Conservation (phyloP, 1,284 basidiomycete species). For the Tausonia pullulans region DNA sequence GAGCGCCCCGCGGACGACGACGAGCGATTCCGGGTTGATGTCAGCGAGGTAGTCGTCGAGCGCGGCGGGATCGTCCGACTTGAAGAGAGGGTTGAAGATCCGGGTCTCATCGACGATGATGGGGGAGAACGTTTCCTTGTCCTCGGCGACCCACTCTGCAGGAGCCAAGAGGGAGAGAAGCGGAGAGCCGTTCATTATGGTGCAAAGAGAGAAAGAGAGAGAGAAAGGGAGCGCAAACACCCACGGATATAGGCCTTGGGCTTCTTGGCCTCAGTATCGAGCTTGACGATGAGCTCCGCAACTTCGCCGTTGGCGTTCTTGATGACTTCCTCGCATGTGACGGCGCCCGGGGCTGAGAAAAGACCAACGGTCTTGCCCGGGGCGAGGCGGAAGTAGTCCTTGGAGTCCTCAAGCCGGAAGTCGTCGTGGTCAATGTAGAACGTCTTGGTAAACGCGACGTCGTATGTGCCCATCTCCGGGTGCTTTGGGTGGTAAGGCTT, state of each 20-base stretch:
- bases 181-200: neutral
- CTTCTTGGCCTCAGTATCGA: conserved; percentile 67
- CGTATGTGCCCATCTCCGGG: conserved; percentile 70
- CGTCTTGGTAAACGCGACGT: conserved; percentile 75
- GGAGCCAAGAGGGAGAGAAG: neutral
- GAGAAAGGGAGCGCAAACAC: neutral
- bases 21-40: conserved; percentile 69
- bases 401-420: conserved; percentile 81
- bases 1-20: conserved; percentile 66
- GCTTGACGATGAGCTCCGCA: conserved; percentile 62
- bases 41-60: conserved; percentile 67
- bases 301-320: conserved; percentile 62
- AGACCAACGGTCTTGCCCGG: conserved; percentile 95
- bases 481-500: conserved; percentile 94
- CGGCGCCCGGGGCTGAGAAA: conserved; percentile 87
- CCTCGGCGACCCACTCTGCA: conserved; percentile 79
- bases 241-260: conserved; percentile 81
- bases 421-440: conserved; percentile 93
- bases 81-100: conserved; percentile 88
- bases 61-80: conserved; percentile 76
- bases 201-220: neutral
- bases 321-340: conserved; percentile 84
- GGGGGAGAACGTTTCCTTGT: conserved; percentile 63
- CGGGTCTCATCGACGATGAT: conserved; percentile 80
- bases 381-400: conserved; percentile 94